phyloP scores from a whole-genome alignment of 2,329 filamentous ascomycete species.

The Trichocomaceae sp. region DNA sequence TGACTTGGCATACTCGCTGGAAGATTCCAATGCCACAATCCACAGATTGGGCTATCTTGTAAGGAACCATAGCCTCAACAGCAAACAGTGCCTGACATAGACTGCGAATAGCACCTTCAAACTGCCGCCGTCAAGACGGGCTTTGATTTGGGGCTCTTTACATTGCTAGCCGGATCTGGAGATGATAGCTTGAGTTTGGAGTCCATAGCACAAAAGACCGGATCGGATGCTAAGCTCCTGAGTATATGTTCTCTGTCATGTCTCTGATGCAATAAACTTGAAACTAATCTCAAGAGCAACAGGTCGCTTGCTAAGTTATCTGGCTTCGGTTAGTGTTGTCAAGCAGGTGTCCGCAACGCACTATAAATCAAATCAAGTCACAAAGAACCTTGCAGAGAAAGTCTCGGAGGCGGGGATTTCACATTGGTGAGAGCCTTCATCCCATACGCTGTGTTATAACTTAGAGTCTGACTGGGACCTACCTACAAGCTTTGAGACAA shows the following conservation, averaged over 20 bases:
- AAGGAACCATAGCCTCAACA: not conserved
- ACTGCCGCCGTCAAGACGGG: constrained; percentile 15
- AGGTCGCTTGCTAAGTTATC: constrained; percentile 19
- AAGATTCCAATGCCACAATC: not conserved
- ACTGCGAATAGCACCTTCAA: constrained; percentile 15
- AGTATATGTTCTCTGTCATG: not conserved
- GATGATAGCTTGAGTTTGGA: not conserved
- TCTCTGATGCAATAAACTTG: constrained; percentile 14
- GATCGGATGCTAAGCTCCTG: not conserved
- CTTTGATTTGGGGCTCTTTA: constrained; percentile 18
- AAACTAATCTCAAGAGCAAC: constrained; percentile 9
- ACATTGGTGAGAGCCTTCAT: not conserved
- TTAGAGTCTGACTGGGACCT: not conserved
- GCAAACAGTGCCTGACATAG: not conserved
- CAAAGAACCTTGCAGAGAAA: constrained; percentile 12
- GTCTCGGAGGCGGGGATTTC: not conserved
- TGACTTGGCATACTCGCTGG: not conserved
- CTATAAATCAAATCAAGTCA: constrained; percentile 18
- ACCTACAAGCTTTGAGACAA: not conserved
- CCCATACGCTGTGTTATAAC: too few relatives aligned
- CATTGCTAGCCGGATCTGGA: constrained; percentile 2
- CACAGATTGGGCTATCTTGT: not conserved
- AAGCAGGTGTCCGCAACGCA: constrained; percentile 13
- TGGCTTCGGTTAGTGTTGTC: constrained; percentile 16
- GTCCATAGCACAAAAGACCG: not conserved